Evolutionary conservation across 176 grass and related monocot species (phyloP).

Genomic region (Lolium rigidum): DNA sequence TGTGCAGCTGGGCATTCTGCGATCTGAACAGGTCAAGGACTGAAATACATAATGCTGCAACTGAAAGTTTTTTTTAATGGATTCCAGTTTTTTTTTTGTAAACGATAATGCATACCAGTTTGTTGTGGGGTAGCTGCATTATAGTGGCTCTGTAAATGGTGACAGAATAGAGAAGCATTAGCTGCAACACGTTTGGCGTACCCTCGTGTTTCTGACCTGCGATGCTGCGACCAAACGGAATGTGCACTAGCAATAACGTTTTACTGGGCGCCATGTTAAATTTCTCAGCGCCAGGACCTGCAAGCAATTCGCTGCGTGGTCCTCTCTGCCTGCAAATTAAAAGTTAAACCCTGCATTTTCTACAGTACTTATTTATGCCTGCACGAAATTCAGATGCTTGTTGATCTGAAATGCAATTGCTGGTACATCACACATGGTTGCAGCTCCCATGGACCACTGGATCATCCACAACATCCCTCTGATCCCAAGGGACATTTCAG

Average conservation of each 20-base stretch:
- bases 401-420: constrained; percentile 23
- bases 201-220: constrained; percentile 18
- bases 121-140: neutral
- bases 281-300: neutral
- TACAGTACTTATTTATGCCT: neutral
- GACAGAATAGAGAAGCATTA: neutral
- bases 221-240: constrained; percentile 10
- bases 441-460: neutral
- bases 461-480: neutral
- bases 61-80: neutral
- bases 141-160: neutral
- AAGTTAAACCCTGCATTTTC: constrained; percentile 3
- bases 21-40: neutral
- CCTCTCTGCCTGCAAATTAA: neutral
- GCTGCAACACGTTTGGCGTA: constrained; percentile 19
- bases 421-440: neutral
- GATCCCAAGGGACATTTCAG: neutral
- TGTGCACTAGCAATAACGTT: neutral
- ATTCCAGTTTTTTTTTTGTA: no score
- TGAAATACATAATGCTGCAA: neutral
- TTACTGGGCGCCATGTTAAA: constrained; percentile 27
- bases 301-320: neutral
- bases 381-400: constrained; percentile 11
- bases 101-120: no score
- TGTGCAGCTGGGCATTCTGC: neutral